phyloP scores from a whole-genome alignment of 805 yeast species.

The Saccharomycopsis amapae region DNA sequence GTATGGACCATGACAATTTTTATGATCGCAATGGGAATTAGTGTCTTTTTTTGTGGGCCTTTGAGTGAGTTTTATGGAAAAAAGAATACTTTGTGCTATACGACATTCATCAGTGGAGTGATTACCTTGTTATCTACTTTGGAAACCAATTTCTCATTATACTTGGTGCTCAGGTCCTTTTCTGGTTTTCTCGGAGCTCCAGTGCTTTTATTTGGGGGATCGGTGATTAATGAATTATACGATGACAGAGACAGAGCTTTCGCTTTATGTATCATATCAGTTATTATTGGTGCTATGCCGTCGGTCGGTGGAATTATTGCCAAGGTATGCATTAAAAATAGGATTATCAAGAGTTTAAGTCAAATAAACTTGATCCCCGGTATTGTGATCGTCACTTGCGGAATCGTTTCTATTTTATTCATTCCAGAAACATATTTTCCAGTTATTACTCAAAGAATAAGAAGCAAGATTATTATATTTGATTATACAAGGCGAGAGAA shows the following conservation, averaged over 20 bases:
- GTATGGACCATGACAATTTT: conserved; percentile 8
- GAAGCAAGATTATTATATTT: conserved; percentile 6
- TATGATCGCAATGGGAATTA: conserved; percentile 13
- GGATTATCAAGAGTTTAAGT: conserved; percentile 1
- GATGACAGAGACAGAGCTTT: conserved; percentile 11
- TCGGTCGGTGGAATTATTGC: conserved; percentile 12
- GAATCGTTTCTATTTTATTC: conserved; percentile 7
- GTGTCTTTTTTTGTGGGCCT: conserved; percentile 15
- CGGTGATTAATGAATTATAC: conserved; percentile 14
- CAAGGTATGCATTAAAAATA: background rate
- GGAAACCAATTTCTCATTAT: background rate
- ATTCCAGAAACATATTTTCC: conserved; percentile 16
- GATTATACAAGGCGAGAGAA: conserved; percentile 2
- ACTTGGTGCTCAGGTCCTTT: conserved; percentile 9
- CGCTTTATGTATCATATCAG: conserved; percentile 8
- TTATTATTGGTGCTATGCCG: conserved; percentile 12
- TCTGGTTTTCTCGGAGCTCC: conserved; percentile 16
- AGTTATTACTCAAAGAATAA: conserved; percentile 14
- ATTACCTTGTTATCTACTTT: conserved; percentile 2
- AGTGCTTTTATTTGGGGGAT: conserved; percentile 14
- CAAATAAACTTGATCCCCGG: conserved; percentile 16
- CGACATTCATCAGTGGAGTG: conserved; percentile 11
- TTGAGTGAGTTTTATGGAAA: conserved; percentile 17
- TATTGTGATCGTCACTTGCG: conserved; percentile 6
- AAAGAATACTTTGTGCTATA: conserved; percentile 16